A percentile compares a stretch with the other conserved stretches of the same genome.
These are phyloP conservation scores for Graphilbum sp. DNA, from an alignment of 2,329 filamentous ascomycete species.

Conservation along the genomic window DNA sequence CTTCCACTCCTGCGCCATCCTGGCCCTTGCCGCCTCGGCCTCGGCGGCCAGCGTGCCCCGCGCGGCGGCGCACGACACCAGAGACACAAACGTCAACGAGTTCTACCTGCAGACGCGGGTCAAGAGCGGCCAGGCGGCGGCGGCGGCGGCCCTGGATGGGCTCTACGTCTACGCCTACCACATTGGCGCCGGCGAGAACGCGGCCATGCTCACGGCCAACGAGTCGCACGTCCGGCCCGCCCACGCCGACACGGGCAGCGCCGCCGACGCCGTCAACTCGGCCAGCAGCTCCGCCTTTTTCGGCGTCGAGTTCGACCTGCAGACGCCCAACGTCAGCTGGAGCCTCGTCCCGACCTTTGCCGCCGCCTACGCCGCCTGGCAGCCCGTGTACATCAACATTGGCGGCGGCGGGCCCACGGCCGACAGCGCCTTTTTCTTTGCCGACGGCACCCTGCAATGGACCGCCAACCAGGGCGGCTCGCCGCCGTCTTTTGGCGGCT, in stretches of 20 bases:
- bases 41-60: too few species aligned
- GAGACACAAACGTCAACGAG: neutral
- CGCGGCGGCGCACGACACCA: neutral
- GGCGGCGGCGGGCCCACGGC: neutral
- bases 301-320: conserved; percentile 1
- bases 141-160: neutral
- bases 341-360: neutral
- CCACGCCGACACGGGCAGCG: neutral
- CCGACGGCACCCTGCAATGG: conserved; percentile 2
- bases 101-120: conserved; percentile 1
- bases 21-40: too few species aligned
- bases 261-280: neutral
- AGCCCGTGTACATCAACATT: conserved; percentile 4
- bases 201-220: conserved; percentile 4
- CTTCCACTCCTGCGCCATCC: too few species aligned
- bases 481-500: conserved; percentile 3
- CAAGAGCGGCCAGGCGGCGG: neutral
- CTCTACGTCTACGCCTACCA: conserved; percentile 6
- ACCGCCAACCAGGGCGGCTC: neutral
- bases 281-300: neutral
- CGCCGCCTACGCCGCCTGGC: conserved; percentile 1
- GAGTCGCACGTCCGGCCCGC: neutral
- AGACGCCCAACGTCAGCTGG: neutral
- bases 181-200: conserved; percentile 4
- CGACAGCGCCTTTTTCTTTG: conserved; percentile 4